Conservation (phyloP, 2,329 filamentous ascomycete genomes). For the Rhytidhysteron rufulum region DNA sequence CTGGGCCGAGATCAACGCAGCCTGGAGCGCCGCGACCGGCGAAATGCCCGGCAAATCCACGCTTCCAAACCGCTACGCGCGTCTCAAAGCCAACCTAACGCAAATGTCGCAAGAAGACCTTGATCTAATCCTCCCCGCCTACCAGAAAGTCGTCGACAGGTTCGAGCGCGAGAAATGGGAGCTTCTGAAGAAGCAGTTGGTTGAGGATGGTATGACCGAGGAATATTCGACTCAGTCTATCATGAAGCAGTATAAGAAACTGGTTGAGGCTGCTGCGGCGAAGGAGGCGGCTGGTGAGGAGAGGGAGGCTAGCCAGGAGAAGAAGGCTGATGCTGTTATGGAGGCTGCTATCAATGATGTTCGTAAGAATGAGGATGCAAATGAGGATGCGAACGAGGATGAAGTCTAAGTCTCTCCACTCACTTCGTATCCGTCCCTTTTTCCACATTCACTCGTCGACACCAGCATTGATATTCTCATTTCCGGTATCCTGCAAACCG, state of each 20-base stretch:
- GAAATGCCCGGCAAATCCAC: slow-evolving; percentile 10
- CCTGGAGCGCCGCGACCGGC: slow-evolving; percentile 9
- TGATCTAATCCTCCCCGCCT: slow-evolving; percentile 5
- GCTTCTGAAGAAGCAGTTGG: slow-evolving; percentile 8
- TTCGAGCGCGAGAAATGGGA: slow-evolving; percentile 14
- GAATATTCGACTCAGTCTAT: slow-evolving; percentile 2
- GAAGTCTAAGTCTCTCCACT: too few species aligned
- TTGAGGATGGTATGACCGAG: slow-evolving; percentile 7
- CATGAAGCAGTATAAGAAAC: slow-evolving; percentile 13
- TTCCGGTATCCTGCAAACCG: too few species aligned
- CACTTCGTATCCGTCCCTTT: too few species aligned
- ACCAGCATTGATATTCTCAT: too few species aligned
- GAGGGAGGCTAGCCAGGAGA: not conserved
- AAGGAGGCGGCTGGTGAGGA: not conserved
- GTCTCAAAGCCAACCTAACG: slow-evolving; percentile 12
- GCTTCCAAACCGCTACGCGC: slow-evolving; percentile 12
- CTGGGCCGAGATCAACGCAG: slow-evolving; percentile 10
- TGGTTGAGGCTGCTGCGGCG: slow-evolving; percentile 1
- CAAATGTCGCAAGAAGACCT: slow-evolving; percentile 8
- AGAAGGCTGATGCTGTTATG: not conserved
- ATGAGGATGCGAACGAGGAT: too few species aligned
- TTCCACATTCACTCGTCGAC: too few species aligned
- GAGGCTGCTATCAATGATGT: too few species aligned
- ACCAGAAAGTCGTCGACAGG: slow-evolving; percentile 5
- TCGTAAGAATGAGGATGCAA: too few species aligned